A percentile compares a stretch with the other conserved stretches of the same genome.
phyloP scores from a whole-genome alignment of 495 filamentous ascomycete genomes.

The Hypoxylon lenormandii region DNA sequence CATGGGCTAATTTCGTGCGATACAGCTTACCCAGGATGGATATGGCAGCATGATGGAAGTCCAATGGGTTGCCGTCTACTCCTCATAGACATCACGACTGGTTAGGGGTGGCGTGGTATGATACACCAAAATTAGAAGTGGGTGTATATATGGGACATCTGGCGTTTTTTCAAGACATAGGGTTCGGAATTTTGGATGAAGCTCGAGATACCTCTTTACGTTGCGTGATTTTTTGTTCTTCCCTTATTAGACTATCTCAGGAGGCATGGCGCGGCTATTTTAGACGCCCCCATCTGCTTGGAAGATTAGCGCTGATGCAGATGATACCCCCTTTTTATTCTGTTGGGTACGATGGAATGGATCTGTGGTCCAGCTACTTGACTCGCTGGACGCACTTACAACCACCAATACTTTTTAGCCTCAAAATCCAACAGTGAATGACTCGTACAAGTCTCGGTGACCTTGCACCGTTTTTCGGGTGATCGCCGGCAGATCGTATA shows the following conservation, averaged over 20 bases:
- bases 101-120: slow-evolving; percentile 12
- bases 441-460: neutral
- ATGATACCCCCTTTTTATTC: slow-evolving; percentile 42
- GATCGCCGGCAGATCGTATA: neutral
- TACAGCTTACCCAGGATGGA: slow-evolving; percentile 54
- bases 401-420: slow-evolving; percentile 17
- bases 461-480: neutral
- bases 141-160: slow-evolving; percentile 40
- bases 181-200: slow-evolving; percentile 41
- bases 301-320: slow-evolving; percentile 10
- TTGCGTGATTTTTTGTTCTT: slow-evolving; percentile 25
- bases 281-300: slow-evolving; percentile 17
- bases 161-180: slow-evolving; percentile 40
- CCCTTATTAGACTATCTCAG: slow-evolving; percentile 9
- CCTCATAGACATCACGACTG: slow-evolving; percentile 35
- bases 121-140: slow-evolving; percentile 38
- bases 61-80: slow-evolving; percentile 60
- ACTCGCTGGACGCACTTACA: slow-evolving; percentile 18
- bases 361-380: slow-evolving; percentile 24
- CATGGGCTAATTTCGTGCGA: slow-evolving; percentile 9
- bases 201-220: slow-evolving; percentile 43
- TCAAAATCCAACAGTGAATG: neutral
- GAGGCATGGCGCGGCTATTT: slow-evolving; percentile 22
- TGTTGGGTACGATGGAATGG: slow-evolving; percentile 30
- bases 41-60: slow-evolving; percentile 66